These are phyloP conservation scores for Phytophthora lateralis DNA, from an alignment of 352 stramenopile genomes.

Conservation along the genomic window DNA sequence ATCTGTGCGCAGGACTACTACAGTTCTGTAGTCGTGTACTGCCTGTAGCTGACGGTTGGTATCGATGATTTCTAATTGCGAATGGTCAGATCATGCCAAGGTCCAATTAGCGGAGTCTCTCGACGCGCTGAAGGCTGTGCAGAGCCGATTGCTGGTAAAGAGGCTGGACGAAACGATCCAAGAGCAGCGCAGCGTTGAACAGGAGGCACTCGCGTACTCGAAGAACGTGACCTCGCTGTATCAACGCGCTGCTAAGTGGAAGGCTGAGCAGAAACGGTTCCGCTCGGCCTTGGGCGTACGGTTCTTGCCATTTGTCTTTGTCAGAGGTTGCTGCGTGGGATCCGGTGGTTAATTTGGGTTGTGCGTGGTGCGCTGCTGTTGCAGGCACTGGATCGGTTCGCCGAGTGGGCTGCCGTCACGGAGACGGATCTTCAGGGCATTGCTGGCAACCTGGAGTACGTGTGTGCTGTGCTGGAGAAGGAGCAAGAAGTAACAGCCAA, in stretches of 20 bases:
- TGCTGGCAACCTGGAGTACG: conserved; percentile 73
- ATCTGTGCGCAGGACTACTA: neutral
- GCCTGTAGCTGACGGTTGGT: neutral
- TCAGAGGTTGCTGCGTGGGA: neutral
- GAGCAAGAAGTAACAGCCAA: conserved; percentile 37
- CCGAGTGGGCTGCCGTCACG: conserved; percentile 50
- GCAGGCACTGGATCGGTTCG: conserved; percentile 59
- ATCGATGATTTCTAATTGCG: neutral
- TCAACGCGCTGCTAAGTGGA: conserved; percentile 52
- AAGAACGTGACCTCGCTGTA: conserved; percentile 68
- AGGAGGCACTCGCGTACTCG: conserved; percentile 59
- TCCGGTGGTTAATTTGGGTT: neutral
- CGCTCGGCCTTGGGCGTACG: conserved; percentile 56
- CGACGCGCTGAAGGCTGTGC: conserved; percentile 41
- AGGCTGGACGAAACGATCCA: conserved; percentile 57
- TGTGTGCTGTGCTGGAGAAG: conserved; percentile 68
- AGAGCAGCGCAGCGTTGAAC: conserved; percentile 62
- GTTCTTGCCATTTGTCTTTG: conserved; percentile 2
- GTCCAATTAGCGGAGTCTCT: conserved; percentile 43
- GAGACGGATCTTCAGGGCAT: conserved; percentile 60
- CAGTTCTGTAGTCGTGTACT: no score
- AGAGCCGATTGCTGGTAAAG: conserved; percentile 46
- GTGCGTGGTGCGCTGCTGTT: neutral
- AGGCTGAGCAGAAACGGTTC: conserved; percentile 54
- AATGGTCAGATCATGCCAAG: conserved; percentile 23